Evolutionary conservation across 176 grass and related monocot genomes (phyloP), one percentile per base, ranked within the genome.

Genomic region (Ananas comosus): DNA sequence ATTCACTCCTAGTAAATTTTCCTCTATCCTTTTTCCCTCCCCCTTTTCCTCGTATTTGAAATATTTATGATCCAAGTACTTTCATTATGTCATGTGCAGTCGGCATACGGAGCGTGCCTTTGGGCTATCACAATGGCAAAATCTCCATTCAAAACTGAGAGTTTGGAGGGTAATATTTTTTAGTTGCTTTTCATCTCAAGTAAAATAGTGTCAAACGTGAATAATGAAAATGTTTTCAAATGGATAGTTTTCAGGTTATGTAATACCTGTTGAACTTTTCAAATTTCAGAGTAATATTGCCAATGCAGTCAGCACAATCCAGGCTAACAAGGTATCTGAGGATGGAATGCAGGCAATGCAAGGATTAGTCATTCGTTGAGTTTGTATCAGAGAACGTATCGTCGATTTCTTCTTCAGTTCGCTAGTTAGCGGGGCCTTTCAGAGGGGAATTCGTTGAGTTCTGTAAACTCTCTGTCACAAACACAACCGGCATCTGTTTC

Each of bases 291-390:
- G 74, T 66, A 93, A 99, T 61, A 80, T 99, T 64, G 84, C 89
- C 10, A 93, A 76, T 76, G 94, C 82, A 51, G 86, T 99, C 65
- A 88, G 33, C 72, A 93, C 89, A 66, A 83, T 99, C 79, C 89
- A 93, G 87, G 82, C 87, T 12, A 99, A 88, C 75, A 99, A 99
- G 76, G 77, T 73, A 50, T 63, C 89, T 29, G 94, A 88, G 65
- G 84, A 95, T n/a, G 81, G 68, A n/a, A 27, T 71, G 18, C 90
- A 93, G 50, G 77, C 74, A 52, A 77, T 77, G 76, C 87, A 88
- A 86, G 90, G 89, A 51, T 53, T 83, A 48, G 50, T 51, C 51
- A 87, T 84, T 53, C 87, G 78, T 23, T 90, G 74, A 88, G 33
- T 42, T 42, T 1, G 33, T 42, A 42, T 42, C 33, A 42, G 33